Evolutionary conservation across 2,329 filamentous ascomycete species (phyloP).

Genomic region (Talaromyces sp.): DNA sequence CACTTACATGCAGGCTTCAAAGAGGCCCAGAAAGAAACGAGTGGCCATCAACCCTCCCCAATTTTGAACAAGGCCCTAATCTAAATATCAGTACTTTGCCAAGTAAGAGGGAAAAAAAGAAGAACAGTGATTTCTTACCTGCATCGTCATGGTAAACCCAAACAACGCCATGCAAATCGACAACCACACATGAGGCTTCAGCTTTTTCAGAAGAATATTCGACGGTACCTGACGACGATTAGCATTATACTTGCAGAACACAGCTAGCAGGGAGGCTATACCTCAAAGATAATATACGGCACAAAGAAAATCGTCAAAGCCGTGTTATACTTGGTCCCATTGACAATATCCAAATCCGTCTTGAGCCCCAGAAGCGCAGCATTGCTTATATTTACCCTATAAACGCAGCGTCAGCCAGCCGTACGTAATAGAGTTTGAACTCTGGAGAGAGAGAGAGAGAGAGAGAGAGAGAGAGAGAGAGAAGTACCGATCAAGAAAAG

Average conservation of each 20-base stretch:
- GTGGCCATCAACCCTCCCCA: slow-evolving; percentile 74
- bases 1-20: slow-evolving; percentile 62
- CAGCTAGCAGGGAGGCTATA: neutral
- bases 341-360: slow-evolving; percentile 56
- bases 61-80: slow-evolving; percentile 72
- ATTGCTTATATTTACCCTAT: slow-evolving; percentile 73
- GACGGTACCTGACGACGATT: slow-evolving; percentile 63
- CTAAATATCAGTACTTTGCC: slow-evolving; percentile 17
- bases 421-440: neutral
- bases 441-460: neutral
- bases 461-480: neutral
- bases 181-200: slow-evolving; percentile 67
- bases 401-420: neutral
- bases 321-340: slow-evolving; percentile 63
- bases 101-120: neutral
- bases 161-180: slow-evolving; percentile 81
- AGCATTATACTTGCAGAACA: slow-evolving; percentile 53
- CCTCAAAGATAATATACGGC: slow-evolving; percentile 60
- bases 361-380: slow-evolving; percentile 64
- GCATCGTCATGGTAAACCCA: slow-evolving; percentile 62
- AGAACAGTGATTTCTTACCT: neutral
- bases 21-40: slow-evolving; percentile 79
- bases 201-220: slow-evolving; percentile 66
- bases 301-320: slow-evolving; percentile 78
- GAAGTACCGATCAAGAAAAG: slow-evolving; percentile 55